Base-by-base conservation (phyloP, 192 early-diverging fungal genomes). In the Dimargaris verticillata region DNA sequence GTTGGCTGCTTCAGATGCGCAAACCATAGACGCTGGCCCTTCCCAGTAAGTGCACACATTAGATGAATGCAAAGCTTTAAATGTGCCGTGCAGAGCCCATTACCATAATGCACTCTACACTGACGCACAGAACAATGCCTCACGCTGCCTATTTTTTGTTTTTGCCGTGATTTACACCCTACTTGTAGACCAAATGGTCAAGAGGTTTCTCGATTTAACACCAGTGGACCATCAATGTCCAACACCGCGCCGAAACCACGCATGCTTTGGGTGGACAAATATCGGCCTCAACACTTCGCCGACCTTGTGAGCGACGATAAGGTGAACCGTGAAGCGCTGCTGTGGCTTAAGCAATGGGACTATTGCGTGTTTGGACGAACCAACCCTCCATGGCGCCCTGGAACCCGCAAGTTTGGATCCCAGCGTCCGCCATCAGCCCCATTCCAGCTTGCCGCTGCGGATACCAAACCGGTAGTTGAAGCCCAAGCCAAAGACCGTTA, bases 311-410 rank as follows among this genome's bases (percentile, higher is more conserved):
- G 95, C 26, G 91, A 95, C 66, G 89, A 94, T 75, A 81, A 86
- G 68, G 74, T 91, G 2, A 95, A 95, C 65, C 81, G 92, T 6
- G 86, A 87, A 28, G 88, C 93, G 10, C 68, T 99, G 58, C 74
- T 77, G 57, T 99, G 95, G 95, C 86, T 99, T 17, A 95, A 95
- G 66, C 78, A 87, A 51, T 99, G 95, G 95, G 93, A 99, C 68
- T 80, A 79, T 22, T 99, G 95, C 64, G 93, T 96, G 7, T 99
- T 96, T 72, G 81, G 79, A 15, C 68, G 69, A 24, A 61, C 64
- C 15, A 44, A 54, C 26, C 41, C 28, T 29, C 15, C 20, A n/a
- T 51, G 20, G 10, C 49, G 18, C 9, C 20, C 22, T 5, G 2
- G 25, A n/a, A 17, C 24, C 22, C 41, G 44, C 44, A 20, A 47